Percentiles rank a stretch among this genome's conserved stretches.
Conservation (phyloP, 1,284 basidiomycete genomes). For the Ceratobasidium sp. region DNA sequence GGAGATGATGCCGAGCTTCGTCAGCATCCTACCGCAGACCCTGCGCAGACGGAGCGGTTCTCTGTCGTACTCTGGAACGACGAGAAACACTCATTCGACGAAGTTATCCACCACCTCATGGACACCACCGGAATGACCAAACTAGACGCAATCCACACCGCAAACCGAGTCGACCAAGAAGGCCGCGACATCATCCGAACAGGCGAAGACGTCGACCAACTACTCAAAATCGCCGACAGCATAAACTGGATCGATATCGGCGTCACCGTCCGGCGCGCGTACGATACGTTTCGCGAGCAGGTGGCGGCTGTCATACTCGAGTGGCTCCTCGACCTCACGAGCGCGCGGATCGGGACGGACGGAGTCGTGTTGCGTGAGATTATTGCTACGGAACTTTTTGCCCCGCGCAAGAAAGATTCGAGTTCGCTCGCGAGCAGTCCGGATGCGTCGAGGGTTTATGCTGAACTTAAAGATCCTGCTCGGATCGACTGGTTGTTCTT, state of each 20-base stretch:
- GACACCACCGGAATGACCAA: slow-evolving; percentile 73
- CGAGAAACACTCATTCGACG: slow-evolving; percentile 95
- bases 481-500: slow-evolving; percentile 81
- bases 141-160: slow-evolving; percentile 75
- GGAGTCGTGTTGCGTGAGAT: slow-evolving; percentile 77
- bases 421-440: slow-evolving; percentile 57
- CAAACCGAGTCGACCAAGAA: slow-evolving; percentile 78
- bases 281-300: slow-evolving; percentile 92
- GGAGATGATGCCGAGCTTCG: slow-evolving; percentile 75
- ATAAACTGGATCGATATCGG: slow-evolving; percentile 92
- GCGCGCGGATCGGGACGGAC: slow-evolving; percentile 76
- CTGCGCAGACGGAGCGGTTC: slow-evolving; percentile 82
- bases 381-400: slow-evolving; percentile 78
- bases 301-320: slow-evolving; percentile 85
- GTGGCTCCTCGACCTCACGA: slow-evolving; percentile 86
- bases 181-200: slow-evolving; percentile 88
- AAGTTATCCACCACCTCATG: slow-evolving; percentile 84
- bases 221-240: slow-evolving; percentile 84
- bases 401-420: slow-evolving; percentile 67
- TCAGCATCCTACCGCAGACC: slow-evolving; percentile 78
- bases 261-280: slow-evolving; percentile 88
- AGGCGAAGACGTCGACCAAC: slow-evolving; percentile 72
- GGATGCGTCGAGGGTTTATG: slow-evolving; percentile 61
- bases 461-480: slow-evolving; percentile 69
- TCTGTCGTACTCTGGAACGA: slow-evolving; percentile 95